Conservation (phyloP, 495 filamentous ascomycete genomes). For the Podospora pseudopauciseta region DNA sequence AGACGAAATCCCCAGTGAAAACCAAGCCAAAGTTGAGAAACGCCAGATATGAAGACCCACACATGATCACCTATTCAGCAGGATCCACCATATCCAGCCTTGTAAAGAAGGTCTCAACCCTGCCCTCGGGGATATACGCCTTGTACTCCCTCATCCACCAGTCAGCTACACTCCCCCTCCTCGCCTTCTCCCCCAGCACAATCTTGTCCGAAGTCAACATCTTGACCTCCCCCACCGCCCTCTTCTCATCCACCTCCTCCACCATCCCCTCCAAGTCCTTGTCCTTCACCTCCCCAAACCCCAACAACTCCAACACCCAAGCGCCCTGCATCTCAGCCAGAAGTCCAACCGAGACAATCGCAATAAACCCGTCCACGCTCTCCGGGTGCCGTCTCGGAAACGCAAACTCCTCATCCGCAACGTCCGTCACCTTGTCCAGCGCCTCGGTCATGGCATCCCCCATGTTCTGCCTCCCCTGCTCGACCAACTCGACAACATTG, state of each 20-base stretch:
- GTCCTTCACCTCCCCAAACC: conserved; percentile 20
- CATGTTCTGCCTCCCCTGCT: conserved; percentile 18
- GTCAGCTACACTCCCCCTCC: conserved; percentile 16
- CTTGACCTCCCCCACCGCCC: conserved; percentile 11
- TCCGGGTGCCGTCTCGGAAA: conserved; percentile 21
- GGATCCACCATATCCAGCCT: conserved; percentile 21
- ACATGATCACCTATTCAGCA: neutral
- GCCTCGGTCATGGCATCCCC: conserved; percentile 22
- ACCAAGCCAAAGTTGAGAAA: neutral
- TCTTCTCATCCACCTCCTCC: neutral
- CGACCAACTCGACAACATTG: conserved; percentile 23
- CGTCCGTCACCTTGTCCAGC: conserved; percentile 20
- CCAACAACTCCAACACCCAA: conserved; percentile 26
- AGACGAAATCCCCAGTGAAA: neutral
- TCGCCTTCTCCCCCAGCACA: neutral
- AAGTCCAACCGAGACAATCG: conserved; percentile 22
- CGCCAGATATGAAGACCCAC: neutral
- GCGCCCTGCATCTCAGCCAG: conserved; percentile 23
- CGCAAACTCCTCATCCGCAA: conserved; percentile 20
- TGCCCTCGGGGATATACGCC: conserved; percentile 19
- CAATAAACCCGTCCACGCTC: conserved; percentile 25
- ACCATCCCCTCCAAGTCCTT: neutral
- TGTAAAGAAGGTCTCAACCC: conserved; percentile 11
- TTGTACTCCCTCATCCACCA: conserved; percentile 24
- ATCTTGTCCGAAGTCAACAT: conserved; percentile 23